Conservation (phyloP, 192 early-diverging fungal genomes). For the Pilobolus umbonatus region DNA sequence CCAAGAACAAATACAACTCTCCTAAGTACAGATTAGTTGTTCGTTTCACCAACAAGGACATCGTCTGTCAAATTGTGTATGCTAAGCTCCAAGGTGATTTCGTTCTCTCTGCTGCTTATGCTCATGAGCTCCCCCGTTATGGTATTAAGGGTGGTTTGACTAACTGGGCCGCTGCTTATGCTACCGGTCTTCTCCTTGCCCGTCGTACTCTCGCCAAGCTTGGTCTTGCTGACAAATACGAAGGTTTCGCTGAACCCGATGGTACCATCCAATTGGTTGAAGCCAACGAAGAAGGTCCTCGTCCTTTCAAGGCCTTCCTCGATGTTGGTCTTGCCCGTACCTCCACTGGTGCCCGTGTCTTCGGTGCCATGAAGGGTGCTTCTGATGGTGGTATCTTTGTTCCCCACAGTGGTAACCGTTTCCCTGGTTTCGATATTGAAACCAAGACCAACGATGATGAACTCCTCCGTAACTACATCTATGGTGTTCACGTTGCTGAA, state of each 20-base stretch:
- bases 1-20: constrained; percentile 99
- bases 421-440: constrained; percentile 92
- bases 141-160: constrained; percentile 98
- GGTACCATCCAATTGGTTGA: constrained; percentile 87
- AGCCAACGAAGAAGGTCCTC: constrained; percentile 84
- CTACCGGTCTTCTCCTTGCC: constrained; percentile 94
- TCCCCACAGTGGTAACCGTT: constrained; percentile 94
- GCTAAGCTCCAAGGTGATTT: constrained; percentile 97
- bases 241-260: constrained; percentile 88
- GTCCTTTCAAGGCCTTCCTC: constrained; percentile 97
- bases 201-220: constrained; percentile 95
- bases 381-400: constrained; percentile 97
- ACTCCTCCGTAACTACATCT: constrained; percentile 93
- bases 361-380: constrained; percentile 98
- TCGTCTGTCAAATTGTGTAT: constrained; percentile 96
- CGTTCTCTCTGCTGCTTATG: constrained; percentile 91
- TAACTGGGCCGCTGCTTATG: constrained; percentile 99
- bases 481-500: constrained; percentile 94
- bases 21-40: constrained; percentile 99
- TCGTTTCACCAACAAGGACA: constrained; percentile 98
- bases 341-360: constrained; percentile 96
- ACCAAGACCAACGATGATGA: constrained; percentile 89
- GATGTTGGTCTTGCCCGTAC: constrained; percentile 96
- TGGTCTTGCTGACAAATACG: constrained; percentile 93
- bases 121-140: constrained; percentile 95